phyloP scores from a whole-genome alignment of 257 asterid genomes.

The Solanum chaucha region DNA sequence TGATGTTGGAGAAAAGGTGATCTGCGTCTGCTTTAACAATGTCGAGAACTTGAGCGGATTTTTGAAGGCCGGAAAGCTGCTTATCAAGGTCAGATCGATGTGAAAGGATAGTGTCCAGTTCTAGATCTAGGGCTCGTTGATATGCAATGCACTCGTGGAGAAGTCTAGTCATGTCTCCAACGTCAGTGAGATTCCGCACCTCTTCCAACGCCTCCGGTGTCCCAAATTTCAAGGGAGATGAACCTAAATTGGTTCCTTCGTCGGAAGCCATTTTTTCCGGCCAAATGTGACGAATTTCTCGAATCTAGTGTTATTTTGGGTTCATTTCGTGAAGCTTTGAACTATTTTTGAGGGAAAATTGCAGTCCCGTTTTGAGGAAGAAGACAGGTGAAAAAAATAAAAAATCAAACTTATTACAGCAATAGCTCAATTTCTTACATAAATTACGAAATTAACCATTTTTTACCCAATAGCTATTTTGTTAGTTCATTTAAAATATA shows the following conservation, averaged over 20 bases:
- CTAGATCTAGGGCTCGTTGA: slow-evolving; percentile 74
- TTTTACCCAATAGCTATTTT: neutral
- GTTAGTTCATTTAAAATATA: neutral
- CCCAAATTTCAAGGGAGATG: slow-evolving; percentile 41
- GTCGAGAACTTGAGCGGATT: slow-evolving; percentile 58
- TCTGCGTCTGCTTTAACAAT: slow-evolving; percentile 65
- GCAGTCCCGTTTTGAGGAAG: neutral
- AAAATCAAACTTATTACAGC: neutral
- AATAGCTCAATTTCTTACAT: neutral
- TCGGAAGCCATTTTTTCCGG: neutral
- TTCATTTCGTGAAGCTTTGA: neutral
- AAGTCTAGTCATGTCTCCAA: slow-evolving; percentile 81
- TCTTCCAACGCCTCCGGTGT: slow-evolving; percentile 50
- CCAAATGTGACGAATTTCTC: neutral
- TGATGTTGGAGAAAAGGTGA: slow-evolving; percentile 59
- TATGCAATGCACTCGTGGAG: slow-evolving; percentile 91
- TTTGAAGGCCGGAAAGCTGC: slow-evolving; percentile 63
- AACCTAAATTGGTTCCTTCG: neutral
- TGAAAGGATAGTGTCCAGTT: slow-evolving; percentile 61
- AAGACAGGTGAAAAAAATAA: neutral
- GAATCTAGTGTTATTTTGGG: neutral
- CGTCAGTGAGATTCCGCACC: slow-evolving; percentile 69
- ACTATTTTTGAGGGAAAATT: neutral
- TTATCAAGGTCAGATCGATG: slow-evolving; percentile 72
- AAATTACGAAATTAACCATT: neutral